These are phyloP conservation scores for Gaeumannomyces tritici DNA, from an alignment of 2,329 filamentous ascomycete genomes.

Conservation along the genomic window DNA sequence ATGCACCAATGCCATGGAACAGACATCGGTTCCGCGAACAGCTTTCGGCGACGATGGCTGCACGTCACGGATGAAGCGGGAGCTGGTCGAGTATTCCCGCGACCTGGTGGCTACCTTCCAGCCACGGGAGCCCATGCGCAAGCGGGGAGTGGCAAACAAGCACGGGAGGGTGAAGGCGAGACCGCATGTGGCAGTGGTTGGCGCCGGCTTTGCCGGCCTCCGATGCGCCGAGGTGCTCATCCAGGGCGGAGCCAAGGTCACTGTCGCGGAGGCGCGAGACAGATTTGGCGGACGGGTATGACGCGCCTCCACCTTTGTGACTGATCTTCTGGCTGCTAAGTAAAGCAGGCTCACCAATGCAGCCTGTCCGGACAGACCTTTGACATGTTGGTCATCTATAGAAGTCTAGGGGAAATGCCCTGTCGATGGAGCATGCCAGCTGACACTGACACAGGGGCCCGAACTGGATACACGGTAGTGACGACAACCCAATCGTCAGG, in stretches of 20 bases:
- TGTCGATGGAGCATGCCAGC: neutral
- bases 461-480: constrained; percentile 43
- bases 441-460: constrained; percentile 30
- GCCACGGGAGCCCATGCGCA: neutral
- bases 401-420: neutral
- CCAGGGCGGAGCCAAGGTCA: constrained; percentile 41
- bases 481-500: constrained; percentile 42
- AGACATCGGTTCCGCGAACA: neutral
- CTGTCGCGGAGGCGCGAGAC: constrained; percentile 46
- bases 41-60: neutral
- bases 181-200: constrained; percentile 36
- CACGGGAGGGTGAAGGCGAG: neutral
- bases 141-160: neutral
- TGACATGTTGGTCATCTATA: constrained; percentile 13
- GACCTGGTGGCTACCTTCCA: neutral
- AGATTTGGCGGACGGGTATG: constrained; percentile 42
- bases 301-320: neutral
- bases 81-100: neutral
- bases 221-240: constrained; percentile 46
- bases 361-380: constrained; percentile 18
- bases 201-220: constrained; percentile 46
- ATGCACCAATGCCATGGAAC: neutral
- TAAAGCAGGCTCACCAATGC: constrained; percentile 11
- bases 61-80: neutral
- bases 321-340: constrained; percentile 13